Base-by-base conservation (phyloP, 352 stramenopile genomes). In the Globisporangium carolinianum region DNA sequence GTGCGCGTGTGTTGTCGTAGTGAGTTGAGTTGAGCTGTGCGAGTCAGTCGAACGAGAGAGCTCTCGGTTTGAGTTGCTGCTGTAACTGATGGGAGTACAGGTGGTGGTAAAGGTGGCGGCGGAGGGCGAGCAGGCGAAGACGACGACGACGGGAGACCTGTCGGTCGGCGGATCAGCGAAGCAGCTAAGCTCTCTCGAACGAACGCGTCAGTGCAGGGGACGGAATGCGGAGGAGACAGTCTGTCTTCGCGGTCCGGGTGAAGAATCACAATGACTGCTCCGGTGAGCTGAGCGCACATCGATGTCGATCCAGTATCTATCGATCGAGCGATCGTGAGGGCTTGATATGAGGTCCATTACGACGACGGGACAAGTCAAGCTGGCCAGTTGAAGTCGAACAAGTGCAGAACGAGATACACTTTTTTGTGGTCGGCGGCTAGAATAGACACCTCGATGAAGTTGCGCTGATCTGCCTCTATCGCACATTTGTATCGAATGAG, bases 361-460 rank as follows among this genome's bases (percentile, higher is more conserved):
- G 24, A 32, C 24, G 24, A 32, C 24, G 24, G 24, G 24, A 32
- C 24, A 32, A 32, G 24, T 32, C 24, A 32, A 32, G 24, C 24
- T 43, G 49, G 49, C 42, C 42, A 47, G 42, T 15, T 12, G n/a
- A 11, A 47, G 42, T 47, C 42, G 42, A 17, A 6, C 12, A 15
- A 15, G 15, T 47, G 42, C 15, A 47, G 42, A 11, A 41, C 41
- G 14, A 18, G 35, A 14, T 54, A 38, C 49, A 39, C 49, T n/a
- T 54, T 54, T 54, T 54, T 54, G 49, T 39, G 49, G 35, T 37
- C 49, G 49, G 43, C 49, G 38, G 35, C 7, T 17, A 10, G 12
- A 15, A 53, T n/a, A 12, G 12, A 32, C 1, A 32, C 24, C 24
- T 32, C 24, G 24, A 32, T 32, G 1, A 32, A 32, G 24, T 32